A percentile compares a stretch with the other conserved stretches of the same genome.
Evolutionary conservation across 805 yeast species (phyloP).

Genomic region (Wickerhamiella bombiphila): DNA sequence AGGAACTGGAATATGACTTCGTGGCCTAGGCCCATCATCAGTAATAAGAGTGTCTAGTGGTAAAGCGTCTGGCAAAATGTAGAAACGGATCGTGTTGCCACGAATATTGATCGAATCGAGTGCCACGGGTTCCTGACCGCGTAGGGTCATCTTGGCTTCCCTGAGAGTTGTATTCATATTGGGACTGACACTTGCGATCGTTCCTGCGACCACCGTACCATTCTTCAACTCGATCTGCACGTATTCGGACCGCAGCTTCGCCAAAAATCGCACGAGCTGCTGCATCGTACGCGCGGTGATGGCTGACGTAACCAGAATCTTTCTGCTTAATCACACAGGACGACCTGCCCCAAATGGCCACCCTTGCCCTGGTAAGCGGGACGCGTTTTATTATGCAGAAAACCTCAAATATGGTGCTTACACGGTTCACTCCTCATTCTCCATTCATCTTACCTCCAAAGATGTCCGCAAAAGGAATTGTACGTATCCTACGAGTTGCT

Average conservation of each 20-base stretch:
- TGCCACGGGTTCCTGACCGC: slow-evolving; percentile 50
- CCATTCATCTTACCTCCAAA: too few species aligned
- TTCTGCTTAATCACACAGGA: too few species aligned
- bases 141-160: slow-evolving; percentile 65
- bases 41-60: slow-evolving; percentile 39
- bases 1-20: slow-evolving; percentile 8
- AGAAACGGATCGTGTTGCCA: slow-evolving; percentile 78
- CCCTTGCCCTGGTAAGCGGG: too few species aligned
- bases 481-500: too few species aligned
- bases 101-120: slow-evolving; percentile 72
- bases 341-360: too few species aligned
- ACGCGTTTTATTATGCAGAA: too few species aligned
- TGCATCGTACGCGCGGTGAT: slow-evolving; percentile 7
- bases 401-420: too few species aligned
- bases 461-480: too few species aligned
- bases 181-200: slow-evolving; percentile 72
- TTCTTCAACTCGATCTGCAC: slow-evolving; percentile 85
- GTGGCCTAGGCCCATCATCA: slow-evolving; percentile 30
- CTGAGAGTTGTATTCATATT: slow-evolving; percentile 77
- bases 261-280: slow-evolving; percentile 40
- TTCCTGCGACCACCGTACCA: slow-evolving; percentile 77
- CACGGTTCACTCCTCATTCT: too few species aligned
- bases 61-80: slow-evolving; percentile 70
- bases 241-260: slow-evolving; percentile 73
- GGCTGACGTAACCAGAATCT: too few species aligned